Evolutionary conservation across 441 rosid genomes (phyloP).

Genomic region (Populus trichocarpa): DNA sequence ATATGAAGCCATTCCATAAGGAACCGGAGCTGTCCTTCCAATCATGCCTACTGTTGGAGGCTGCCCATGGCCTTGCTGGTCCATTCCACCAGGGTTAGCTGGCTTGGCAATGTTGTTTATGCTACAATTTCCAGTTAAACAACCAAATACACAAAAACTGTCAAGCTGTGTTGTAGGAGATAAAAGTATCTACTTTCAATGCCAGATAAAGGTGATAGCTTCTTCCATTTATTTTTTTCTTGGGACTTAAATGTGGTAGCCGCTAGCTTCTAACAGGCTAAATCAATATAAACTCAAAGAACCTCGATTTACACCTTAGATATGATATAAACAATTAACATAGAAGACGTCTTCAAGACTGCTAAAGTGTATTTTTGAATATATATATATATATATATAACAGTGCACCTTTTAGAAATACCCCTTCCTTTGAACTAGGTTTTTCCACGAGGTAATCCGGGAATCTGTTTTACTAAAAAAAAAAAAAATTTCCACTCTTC

Average conservation of each 20-base stretch:
- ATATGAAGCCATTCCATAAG: constrained; percentile 13
- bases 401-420: background rate
- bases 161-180: background rate
- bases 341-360: background rate
- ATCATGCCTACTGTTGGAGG: constrained; percentile 1
- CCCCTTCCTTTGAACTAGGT: background rate
- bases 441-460: background rate
- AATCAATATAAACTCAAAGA: too few relatives aligned
- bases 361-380: too few relatives aligned
- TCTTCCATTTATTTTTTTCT: background rate
- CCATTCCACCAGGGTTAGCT: background rate
- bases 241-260: too few relatives aligned
- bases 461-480: too few relatives aligned
- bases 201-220: background rate
- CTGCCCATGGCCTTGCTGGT: constrained; percentile 16
- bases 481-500: too few relatives aligned
- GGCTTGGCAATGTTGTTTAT: background rate
- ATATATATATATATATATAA: too few relatives aligned
- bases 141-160: background rate
- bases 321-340: background rate
- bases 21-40: constrained; percentile 9
- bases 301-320: background rate
- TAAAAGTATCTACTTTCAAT: background rate
- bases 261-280: too few relatives aligned
- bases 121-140: background rate